A percentile compares a stretch with the other conserved stretches of the same genome.
Evolutionary conservation across 2,329 filamentous ascomycete genomes (phyloP).

Genomic region (Didymella lethalis): DNA sequence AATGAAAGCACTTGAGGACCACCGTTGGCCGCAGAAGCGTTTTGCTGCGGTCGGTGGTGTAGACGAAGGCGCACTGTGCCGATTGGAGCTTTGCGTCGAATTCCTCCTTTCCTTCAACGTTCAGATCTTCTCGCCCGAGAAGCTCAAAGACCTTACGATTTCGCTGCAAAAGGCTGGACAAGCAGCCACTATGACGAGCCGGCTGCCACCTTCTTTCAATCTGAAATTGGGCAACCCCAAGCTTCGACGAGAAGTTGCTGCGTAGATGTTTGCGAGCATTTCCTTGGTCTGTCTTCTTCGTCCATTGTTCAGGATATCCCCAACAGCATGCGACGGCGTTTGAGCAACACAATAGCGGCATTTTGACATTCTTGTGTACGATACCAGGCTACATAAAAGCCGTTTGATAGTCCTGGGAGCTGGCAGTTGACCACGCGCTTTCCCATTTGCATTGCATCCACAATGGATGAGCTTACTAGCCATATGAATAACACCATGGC

Average conservation of each 20-base stretch:
- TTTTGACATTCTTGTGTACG: constrained; percentile 14
- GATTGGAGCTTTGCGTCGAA: constrained; percentile 78
- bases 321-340: constrained; percentile 37
- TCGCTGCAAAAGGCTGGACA: constrained; percentile 52
- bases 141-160: constrained; percentile 45
- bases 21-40: constrained; percentile 83
- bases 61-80: constrained; percentile 78
- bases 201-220: constrained; percentile 46
- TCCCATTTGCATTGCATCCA: constrained; percentile 9
- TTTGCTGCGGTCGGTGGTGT: constrained; percentile 91
- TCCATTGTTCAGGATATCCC: constrained; percentile 35
- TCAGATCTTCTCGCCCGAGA: constrained; percentile 49
- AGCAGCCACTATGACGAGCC: constrained; percentile 45
- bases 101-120: constrained; percentile 55
- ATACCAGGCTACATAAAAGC: constrained; percentile 1
- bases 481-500: not conserved
- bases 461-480: constrained; percentile 6
- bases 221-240: constrained; percentile 39
- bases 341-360: constrained; percentile 26
- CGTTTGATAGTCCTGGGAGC: constrained; percentile 16
- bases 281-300: constrained; percentile 22
- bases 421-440: constrained; percentile 22
- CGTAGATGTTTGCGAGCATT: constrained; percentile 16
- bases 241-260: constrained; percentile 33
- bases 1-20: constrained; percentile 94